A percentile compares a stretch with the other conserved stretches of the same genome.
Evolutionary conservation across 2,329 filamentous ascomycete species (phyloP).

Genomic region (Cylindrodendrum hubeiense): DNA sequence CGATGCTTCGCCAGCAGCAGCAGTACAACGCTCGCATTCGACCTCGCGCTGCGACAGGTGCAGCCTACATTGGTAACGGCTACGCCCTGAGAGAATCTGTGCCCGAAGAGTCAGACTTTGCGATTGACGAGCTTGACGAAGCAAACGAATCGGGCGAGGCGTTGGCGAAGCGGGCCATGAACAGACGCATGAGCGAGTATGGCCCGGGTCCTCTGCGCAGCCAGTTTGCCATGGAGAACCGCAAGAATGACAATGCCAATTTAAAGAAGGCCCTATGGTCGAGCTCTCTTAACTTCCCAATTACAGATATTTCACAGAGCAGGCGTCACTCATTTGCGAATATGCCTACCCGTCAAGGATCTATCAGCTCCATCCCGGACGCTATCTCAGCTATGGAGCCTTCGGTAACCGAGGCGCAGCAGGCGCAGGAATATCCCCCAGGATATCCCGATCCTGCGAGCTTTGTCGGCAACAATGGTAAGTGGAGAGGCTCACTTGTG

Average conservation of each 20-base stretch:
- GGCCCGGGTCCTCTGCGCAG: conserved; percentile 60
- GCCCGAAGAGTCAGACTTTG: conserved; percentile 76
- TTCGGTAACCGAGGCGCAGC: conserved; percentile 57
- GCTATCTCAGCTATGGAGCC: conserved; percentile 61
- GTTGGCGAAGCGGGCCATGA: conserved; percentile 59
- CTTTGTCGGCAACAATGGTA: conserved; percentile 57
- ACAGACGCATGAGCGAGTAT: conserved; percentile 70
- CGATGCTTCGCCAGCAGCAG: conserved; percentile 68
- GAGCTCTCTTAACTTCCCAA: conserved; percentile 75
- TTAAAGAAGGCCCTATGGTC: conserved; percentile 80
- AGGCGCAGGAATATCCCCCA: conserved; percentile 56
- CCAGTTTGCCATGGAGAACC: conserved; percentile 67
- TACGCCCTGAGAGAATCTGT: conserved; percentile 71
- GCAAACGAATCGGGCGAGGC: conserved; percentile 63
- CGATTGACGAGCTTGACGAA: conserved; percentile 80
- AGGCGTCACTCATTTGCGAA: conserved; percentile 85
- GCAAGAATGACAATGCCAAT: conserved; percentile 69
- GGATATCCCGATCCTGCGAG: conserved; percentile 55
- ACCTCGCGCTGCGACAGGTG: conserved; percentile 69
- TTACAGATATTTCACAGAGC: conserved; percentile 76
- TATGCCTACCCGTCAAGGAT: conserved; percentile 73
- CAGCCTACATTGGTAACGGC: conserved; percentile 66
- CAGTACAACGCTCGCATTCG: conserved; percentile 68
- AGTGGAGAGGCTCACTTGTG: conserved; percentile 37
- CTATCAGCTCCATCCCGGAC: conserved; percentile 72